These are phyloP conservation scores for Cryptococcus sp. DNA, from an alignment of 1,284 basidiomycete species.

Conservation along the genomic window DNA sequence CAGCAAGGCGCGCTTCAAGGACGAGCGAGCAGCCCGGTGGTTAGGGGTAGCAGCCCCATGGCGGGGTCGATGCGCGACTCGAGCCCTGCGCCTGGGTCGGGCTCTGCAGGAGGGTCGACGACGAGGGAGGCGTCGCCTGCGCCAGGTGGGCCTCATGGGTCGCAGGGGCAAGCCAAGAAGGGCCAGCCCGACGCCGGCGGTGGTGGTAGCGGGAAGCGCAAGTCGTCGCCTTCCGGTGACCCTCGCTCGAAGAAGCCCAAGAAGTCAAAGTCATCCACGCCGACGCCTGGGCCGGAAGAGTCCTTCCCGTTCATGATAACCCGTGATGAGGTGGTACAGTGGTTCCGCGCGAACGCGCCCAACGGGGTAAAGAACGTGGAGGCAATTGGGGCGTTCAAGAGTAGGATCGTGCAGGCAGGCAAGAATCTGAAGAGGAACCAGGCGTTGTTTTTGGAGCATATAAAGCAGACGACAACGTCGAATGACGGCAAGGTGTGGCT, in stretches of 20 bases:
- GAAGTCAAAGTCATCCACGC: conserved; percentile 52
- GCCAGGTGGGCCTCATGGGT: conserved; percentile 2
- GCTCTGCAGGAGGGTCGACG: not conserved
- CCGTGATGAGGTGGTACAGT: conserved; percentile 33
- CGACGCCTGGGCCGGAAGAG: conserved; percentile 26
- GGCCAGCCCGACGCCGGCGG: conserved; percentile 16
- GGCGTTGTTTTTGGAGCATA: conserved; percentile 27
- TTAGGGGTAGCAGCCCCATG: conserved; percentile 10
- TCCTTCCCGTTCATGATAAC: conserved; percentile 38
- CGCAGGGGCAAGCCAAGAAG: not conserved
- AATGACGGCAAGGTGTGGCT: conserved; percentile 24
- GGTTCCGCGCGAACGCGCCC: conserved; percentile 25
- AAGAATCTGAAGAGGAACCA: conserved; percentile 29
- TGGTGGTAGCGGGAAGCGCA: conserved; percentile 9
- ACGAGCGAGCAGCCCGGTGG: conserved; percentile 17
- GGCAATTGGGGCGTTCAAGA: conserved; percentile 31
- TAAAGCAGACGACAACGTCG: conserved; percentile 26
- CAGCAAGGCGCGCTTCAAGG: conserved; percentile 2
- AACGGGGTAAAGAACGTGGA: conserved; percentile 22
- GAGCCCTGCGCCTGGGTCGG: conserved; percentile 11
- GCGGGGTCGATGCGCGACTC: conserved; percentile 4
- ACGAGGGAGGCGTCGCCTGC: conserved; percentile 23
- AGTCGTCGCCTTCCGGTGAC: conserved; percentile 1
- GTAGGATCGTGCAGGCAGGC: conserved; percentile 17
- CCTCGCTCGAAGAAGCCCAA: conserved; percentile 25